phyloP scores from a whole-genome alignment of 2,329 filamentous ascomycete genomes.

The Chaetothyriales sp. region DNA sequence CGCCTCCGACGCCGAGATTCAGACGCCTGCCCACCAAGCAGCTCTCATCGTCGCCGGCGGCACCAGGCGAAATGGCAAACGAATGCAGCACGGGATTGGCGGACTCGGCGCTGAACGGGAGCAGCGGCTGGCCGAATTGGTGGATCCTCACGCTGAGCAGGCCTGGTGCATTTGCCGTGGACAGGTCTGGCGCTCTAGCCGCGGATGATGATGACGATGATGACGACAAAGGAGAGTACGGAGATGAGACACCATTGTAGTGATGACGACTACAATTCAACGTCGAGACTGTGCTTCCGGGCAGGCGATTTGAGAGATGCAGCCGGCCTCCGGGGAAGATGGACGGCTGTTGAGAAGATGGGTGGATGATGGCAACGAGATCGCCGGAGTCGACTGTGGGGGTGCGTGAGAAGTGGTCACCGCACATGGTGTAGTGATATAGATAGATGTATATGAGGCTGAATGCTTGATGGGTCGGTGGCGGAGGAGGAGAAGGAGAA shows the following conservation, averaged over 20 bases:
- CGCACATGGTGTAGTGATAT: background rate
- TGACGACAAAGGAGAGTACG: background rate
- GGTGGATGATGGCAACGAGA: conserved; percentile 17
- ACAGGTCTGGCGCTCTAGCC: no score
- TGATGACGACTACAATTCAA: background rate
- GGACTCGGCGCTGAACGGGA: background rate
- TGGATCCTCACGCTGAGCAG: conserved; percentile 3
- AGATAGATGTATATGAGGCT: background rate
- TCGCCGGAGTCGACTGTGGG: conserved; percentile 11
- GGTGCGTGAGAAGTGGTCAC: background rate
- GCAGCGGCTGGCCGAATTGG: conserved; percentile 3
- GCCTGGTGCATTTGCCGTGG: background rate
- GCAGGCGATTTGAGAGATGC: conserved; percentile 8
- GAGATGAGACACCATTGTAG: background rate
- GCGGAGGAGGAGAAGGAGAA: background rate
- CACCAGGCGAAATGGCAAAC: conserved; percentile 8
- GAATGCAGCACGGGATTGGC: conserved; percentile 14
- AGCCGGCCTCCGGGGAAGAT: conserved; percentile 8
- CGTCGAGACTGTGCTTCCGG: background rate
- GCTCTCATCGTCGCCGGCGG: background rate
- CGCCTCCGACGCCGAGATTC: conserved; percentile 16
- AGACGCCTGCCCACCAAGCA: conserved; percentile 2
- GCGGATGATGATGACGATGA: no score
- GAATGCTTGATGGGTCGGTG: background rate
- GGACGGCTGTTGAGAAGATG: conserved; percentile 5